phyloP scores from a whole-genome alignment of 2,329 filamentous ascomycete species.

The Penicillium sp. region DNA sequence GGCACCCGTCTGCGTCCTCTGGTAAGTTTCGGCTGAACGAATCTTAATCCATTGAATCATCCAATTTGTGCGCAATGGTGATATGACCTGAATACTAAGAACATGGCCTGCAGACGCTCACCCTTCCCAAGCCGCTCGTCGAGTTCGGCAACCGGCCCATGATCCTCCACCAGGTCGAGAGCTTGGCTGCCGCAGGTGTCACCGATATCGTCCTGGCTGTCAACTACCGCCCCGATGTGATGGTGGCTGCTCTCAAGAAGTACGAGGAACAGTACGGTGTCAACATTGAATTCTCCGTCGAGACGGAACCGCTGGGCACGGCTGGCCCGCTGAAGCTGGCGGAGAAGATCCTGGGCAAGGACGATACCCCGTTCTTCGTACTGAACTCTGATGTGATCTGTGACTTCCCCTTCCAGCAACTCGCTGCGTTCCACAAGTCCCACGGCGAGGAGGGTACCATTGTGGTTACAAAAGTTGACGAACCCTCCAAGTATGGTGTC shows the following conservation, averaged over 20 bases:
- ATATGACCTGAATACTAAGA: not conserved
- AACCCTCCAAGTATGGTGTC: slow-evolving; percentile 98
- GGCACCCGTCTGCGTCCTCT: slow-evolving; percentile 96
- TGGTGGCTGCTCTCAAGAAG: slow-evolving; percentile 92
- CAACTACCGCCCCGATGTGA: slow-evolving; percentile 97
- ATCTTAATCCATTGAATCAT: slow-evolving; percentile 8
- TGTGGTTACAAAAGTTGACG: slow-evolving; percentile 97
- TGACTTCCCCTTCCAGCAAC: slow-evolving; percentile 90
- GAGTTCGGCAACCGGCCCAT: slow-evolving; percentile 99
- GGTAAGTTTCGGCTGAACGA: slow-evolving; percentile 55
- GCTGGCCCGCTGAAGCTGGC: slow-evolving; percentile 94
- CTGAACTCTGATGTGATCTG: slow-evolving; percentile 98
- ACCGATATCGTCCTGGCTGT: slow-evolving; percentile 97
- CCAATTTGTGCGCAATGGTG: slow-evolving; percentile 1
- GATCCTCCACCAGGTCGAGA: slow-evolving; percentile 98
- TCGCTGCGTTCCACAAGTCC: slow-evolving; percentile 85
- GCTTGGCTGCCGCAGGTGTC: slow-evolving; percentile 86
- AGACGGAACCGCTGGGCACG: slow-evolving; percentile 91
- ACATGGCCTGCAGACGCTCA: slow-evolving; percentile 68
- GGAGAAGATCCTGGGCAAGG: slow-evolving; percentile 86
- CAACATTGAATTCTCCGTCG: slow-evolving; percentile 95
- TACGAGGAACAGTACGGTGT: slow-evolving; percentile 91
- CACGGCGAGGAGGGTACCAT: slow-evolving; percentile 97
- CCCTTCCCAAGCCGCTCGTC: slow-evolving; percentile 93
- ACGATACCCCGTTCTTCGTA: slow-evolving; percentile 94